Evolutionary conservation across 202 grass and related monocot species (phyloP).

Genomic region (Setaria italica): DNA sequence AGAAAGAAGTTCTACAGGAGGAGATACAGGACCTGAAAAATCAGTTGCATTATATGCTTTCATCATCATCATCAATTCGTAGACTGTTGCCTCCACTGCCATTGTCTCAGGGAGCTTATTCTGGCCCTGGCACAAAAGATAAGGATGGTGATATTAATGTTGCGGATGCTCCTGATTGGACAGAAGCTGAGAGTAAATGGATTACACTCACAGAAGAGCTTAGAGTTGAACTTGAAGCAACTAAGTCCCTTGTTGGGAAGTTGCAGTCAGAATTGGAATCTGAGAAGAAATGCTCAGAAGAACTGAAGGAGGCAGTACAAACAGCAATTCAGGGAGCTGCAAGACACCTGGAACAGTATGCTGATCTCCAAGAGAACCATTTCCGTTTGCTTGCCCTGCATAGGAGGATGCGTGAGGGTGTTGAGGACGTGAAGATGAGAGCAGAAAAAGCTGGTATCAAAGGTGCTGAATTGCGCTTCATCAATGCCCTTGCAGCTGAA

Average conservation of each 20-base stretch:
- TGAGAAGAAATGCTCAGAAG: conserved; percentile 83
- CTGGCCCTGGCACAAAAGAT: conserved; percentile 53
- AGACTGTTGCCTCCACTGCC: conserved; percentile 51
- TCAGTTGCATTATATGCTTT: conserved; percentile 83
- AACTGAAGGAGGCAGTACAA: conserved; percentile 89
- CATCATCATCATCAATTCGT: conserved; percentile 52
- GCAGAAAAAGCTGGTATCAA: conserved; percentile 80
- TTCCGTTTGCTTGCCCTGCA: conserved; percentile 74
- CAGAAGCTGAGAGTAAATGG: conserved; percentile 83
- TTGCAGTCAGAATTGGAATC: conserved; percentile 75
- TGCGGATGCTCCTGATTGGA: conserved; percentile 51
- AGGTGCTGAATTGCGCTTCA: conserved; percentile 69
- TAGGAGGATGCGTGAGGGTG: conserved; percentile 77
- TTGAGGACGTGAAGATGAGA: conserved; percentile 81
- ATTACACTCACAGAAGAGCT: conserved; percentile 85
- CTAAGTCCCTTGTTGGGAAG: conserved; percentile 58
- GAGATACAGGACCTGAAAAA: conserved; percentile 91
- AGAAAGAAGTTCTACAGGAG: conserved; percentile 84
- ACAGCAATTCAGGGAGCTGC: conserved; percentile 93
- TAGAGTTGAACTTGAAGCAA: conserved; percentile 76
- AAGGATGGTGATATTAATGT: conserved; percentile 49
- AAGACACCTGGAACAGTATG: conserved; percentile 91
- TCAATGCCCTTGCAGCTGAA: conserved; percentile 80
- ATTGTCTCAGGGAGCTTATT: conserved; percentile 50
- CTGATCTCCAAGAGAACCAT: conserved; percentile 97